Base-by-base conservation (phyloP, 2,329 filamentous ascomycete species). In the Rhexocercosporidium sp. region DNA sequence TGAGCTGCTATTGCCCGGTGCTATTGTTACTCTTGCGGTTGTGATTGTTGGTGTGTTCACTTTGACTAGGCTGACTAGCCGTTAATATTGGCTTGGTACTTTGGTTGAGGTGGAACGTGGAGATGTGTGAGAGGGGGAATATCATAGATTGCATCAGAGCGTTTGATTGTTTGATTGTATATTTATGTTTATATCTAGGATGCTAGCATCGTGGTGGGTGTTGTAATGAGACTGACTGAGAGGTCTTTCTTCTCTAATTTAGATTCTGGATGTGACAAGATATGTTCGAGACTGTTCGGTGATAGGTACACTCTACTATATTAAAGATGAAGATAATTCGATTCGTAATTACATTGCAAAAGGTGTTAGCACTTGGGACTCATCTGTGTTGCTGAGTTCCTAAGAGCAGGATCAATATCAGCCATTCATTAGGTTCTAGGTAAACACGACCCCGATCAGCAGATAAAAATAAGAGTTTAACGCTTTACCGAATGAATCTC, bases 1-100 rank as follows among this genome's bases (percentile, higher is more conserved):
- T 77, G 96, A 99, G 76, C 83, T 98, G 64, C 84, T 99, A 20
- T 86, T 98, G 49, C 96, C 96, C 0, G 96, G 96, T 72, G 96
- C 96, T 22, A 95, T 99, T 77, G 94, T 96, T 66, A 94, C 94
- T n/a, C 82, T 99, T 76, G 96, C 95, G 11, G 93, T 96, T 51
- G 94, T 97, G 44, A 97, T 99, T 79, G 85, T 96, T 47, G 93
- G 92, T 71, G 95, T 98, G 12, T 99, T 99, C 81, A 90, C 94
- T 49, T 88, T 99, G 75, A 90, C 92, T 68, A 89, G 94, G 71
- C 82, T 90, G 49, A 84, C 81, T 18, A 83, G 80, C 69, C 81
- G 83, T 75, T 82, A 78, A 25, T 37, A 5, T 51, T 29, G 29
- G 25, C 31, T 31, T 18, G n/a, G 31, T 11, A 25, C n/a, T 9